Evolutionary conservation across 306 rosid genomes (phyloP), one percentile per base, ranked within the genome.

Genomic region (Ceratonia siliqua): DNA sequence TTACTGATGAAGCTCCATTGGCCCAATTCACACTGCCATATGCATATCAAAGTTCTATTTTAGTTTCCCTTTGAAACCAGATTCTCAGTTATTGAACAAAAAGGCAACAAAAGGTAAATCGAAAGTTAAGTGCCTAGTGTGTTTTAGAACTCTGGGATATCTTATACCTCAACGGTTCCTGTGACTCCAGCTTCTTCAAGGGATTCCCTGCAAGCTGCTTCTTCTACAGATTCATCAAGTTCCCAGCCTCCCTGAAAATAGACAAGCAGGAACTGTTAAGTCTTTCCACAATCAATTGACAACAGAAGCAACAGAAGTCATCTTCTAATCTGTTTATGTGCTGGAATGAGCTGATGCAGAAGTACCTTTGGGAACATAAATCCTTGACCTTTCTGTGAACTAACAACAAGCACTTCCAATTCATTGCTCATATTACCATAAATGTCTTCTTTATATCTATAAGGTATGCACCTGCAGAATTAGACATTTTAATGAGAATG

Each of bases 131-230:
- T 49, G 55, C 14, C 11, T 0, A 54, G 10, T 24, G 33, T 57
- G 6, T 27, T 28, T 57, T 8, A 28, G 3, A 57, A 57, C n/a
- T 57, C 1, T 13, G 38, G 32, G 32, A 33, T 6, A 28, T 38
- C 3, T 3, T 39, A 32, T 70, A 93, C 98, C 98, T 90, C 96
- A 54, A 94, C 88, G 11, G 57, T 84, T 67, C 99, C 99, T 9
- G 72, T 72, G 28, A 94, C 99, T 5, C 99, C 99, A 4, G 99
- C 99, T 82, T 94, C 99, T 81, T 94, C 99, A 49, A 90, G 83
- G 15, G 98, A 94, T 58, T 94, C 99, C 62, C 99, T 82, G 8
- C 72, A 86, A 79, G 99, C 99, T 72, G 99, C 99, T 68, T 90
- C 93, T 81, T 94, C 96, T 27, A 89, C 42, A 39, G 99, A 90